phyloP scores from a whole-genome alignment of 331 rosid species.

The Quercus phellos region DNA sequence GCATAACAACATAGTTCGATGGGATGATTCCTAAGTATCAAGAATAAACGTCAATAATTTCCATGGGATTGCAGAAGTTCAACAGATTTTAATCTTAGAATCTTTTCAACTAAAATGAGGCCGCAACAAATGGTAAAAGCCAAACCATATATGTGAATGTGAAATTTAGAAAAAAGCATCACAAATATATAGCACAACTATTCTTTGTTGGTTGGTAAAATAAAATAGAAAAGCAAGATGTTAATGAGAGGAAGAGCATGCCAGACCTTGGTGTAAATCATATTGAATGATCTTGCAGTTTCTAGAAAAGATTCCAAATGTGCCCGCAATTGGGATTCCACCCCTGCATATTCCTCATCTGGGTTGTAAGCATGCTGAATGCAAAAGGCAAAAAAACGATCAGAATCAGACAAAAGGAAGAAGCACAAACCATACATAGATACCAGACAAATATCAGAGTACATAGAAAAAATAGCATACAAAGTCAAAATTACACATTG shows the following conservation, averaged over 20 bases:
- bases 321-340: constrained; percentile 76
- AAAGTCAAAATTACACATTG: background rate
- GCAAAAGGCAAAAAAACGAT: constrained; percentile 1
- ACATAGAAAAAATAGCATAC: background rate
- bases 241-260: background rate
- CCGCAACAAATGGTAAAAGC: background rate
- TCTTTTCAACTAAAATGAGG: background rate
- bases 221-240: constrained; percentile 4
- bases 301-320: constrained; percentile 90
- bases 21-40: background rate
- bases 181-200: background rate
- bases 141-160: background rate
- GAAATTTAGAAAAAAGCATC: background rate
- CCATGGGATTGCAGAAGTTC: background rate
- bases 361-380: constrained; percentile 87
- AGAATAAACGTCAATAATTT: background rate
- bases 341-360: constrained; percentile 78
- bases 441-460: background rate
- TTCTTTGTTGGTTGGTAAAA: background rate
- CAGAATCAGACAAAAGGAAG: constrained; percentile 7
- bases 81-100: background rate
- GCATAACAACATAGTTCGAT: background rate
- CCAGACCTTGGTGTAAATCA: constrained; percentile 81
- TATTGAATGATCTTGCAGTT: constrained; percentile 88
- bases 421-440: background rate